Base-by-base conservation (phyloP, 352 stramenopile genomes). In the Phytophthora hybrid region DNA sequence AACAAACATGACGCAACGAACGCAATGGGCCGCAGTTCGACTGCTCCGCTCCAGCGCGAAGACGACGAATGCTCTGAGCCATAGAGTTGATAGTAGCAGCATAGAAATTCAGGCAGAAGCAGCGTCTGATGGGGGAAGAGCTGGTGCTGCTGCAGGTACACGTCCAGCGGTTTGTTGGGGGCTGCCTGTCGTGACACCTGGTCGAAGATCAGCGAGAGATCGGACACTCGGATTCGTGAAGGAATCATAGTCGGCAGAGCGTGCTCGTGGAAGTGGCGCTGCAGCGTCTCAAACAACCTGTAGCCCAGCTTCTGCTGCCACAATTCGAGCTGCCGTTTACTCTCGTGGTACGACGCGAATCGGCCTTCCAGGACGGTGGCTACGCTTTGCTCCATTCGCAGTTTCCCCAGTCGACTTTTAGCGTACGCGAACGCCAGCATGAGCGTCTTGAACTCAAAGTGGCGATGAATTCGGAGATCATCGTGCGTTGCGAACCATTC, bases 1-100 rank as follows among this genome's bases (percentile, higher is more conserved):
- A 90, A 94, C 44, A 92, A 69, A 62, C 82, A 92, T 5, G 87
- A 85, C 0, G 87, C 87, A 6, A 93, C 72, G 49, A 91, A 92
- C 9, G 83, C 80, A 31, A 94, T 59, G 0, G 87, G 83, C 8
- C 79, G 76, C 14, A 93, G 64, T 46, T 92, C 84, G 0, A 93
- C 60, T 9, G 69, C 37, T 21, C 59, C 60, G 26, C 11, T 69
- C 49, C 23, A 83, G n/a, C 56, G 57, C 11, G 49, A 53, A 31
- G 51, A 44, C 9, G 56, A 63, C 4, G 56, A 61, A 5, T 57
- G 63, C 5, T 81, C 59, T 0, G 79, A 93, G 0, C 83, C 83
- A 56, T 91, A 92, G 0, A 92, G 74, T 54, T 93, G 81, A 26
- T 89, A 92, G 62, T 88, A 92, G 46, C 81, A 91, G 46, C 86